Base-by-base conservation (phyloP, 331 rosid species). In the Prunus yedoensis region DNA sequence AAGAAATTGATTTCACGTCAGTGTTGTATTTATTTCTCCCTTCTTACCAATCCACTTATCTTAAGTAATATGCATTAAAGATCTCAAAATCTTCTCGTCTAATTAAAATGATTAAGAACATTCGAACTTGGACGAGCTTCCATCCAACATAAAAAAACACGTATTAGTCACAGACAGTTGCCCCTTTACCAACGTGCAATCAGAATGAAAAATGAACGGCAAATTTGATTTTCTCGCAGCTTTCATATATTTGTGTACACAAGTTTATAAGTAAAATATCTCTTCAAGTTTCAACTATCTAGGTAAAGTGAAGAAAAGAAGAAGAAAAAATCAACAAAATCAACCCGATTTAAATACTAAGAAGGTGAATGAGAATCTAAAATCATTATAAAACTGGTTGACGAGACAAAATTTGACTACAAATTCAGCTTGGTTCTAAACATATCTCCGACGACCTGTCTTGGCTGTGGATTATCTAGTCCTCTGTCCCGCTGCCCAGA, bases 401-500 rank as follows among this genome's bases (percentile, higher is more conserved):
- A 46, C 3, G 23, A 12, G 18, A 13, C 25, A 20, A 71, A 15
- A 8, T 76, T 58, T 9, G 10, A 75, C 60, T 41, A 70, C 78
- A 86, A 70, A 54, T 80, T 80, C 75, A 91, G 75, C 78, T 90
- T 94, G 1, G 98, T 86, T 81, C 97, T 87, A 91, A 94, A 94
- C 89, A 88, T 80, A 13, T 91, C 91, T 38, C 80, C 86, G 59
- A 94, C 41, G 17, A 91, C 98, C 82, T 85, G 38, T 82, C 76
- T 85, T 4, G 98, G 98, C 61, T 88, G 91, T 5, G 96, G 98
- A 75, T 94, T 88, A 58, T 91, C 93, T 0, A 96, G 91, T 64
- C 98, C 98, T 73, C 91, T 91, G 77, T 94, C 98, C 53, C 98
- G 66, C 83, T 94, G 97, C 68, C 97, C 96, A 2, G 96, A 94